Base-by-base conservation (phyloP, 805 yeast species). In the Suhomyces sp. region DNA sequence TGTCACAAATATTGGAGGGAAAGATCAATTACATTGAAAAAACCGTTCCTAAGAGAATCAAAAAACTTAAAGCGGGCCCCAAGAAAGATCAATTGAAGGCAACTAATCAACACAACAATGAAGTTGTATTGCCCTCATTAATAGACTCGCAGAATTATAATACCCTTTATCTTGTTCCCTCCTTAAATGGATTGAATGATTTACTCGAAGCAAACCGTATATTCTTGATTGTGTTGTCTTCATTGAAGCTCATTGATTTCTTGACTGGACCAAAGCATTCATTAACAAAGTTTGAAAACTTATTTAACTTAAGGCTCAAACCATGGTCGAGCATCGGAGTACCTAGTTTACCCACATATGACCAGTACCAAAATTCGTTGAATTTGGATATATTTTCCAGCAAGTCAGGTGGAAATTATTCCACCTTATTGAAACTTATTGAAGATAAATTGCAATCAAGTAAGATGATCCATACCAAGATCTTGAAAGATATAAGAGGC, bases 311-410 rank as follows among this genome's bases (percentile, higher is more conserved):
- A 29, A 74, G 95, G 46, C 72, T 87, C 74, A 88, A 87, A 54
- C 79, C 93, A 4, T 86, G 83, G 63, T 75, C 82, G 15, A 74
- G 88, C 0, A 82, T 88, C 14, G 95, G 95, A 0, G 78, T 79
- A 8, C 96, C 96, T 1, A 72, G 69, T 19, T 49, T 77, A 26
- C 88, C 91, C 3, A 52, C 66, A 0, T 80, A 60, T 46, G 58
- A 50, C 10, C 70, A 70, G 20, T 70, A 61, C 42, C 26, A 37
- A 26, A 41, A 40, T 10, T 50, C 61, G 13, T 38, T 44, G 14
- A 33, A 39, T 25, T 26, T 33, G 14, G 11, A 28, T n/a, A 33
- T 25, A 29, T 33, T 42, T n/a, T n/a, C 24, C 4, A 23, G 30
- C 15, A 19, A 20, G 21, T 29, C 32, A 11, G 36, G 28, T 17